Base-by-base conservation (phyloP, 768 basidiomycete species). In the Russula sp. region DNA sequence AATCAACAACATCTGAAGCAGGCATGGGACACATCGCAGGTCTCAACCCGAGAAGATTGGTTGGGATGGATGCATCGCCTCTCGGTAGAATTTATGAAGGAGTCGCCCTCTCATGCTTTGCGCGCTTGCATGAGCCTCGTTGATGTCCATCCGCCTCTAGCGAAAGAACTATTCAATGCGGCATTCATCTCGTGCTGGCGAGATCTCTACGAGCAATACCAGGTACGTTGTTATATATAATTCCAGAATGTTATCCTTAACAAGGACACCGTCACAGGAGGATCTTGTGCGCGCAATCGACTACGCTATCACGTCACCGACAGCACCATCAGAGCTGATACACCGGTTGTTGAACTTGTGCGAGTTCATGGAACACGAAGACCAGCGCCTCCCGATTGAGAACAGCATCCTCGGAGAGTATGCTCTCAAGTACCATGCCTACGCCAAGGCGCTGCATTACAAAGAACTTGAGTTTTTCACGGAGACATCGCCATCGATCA, bases 301-400 rank as follows among this genome's bases (percentile, higher is more conserved):
- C 71, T 77, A 76, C 60, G 95, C 96, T 5, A 88, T 98, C 65
- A 87, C 84, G 0, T 90, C 92, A 4, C 78, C 81, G 18, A 82
- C 78, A 10, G 86, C 92, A 5, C 92, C 94, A 2, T 82, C 92
- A 2, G 96, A 98, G 53, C 81, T 98, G 32, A 90, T 96, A 22
- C 92, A 97, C 73, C 84, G 92, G 28, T 78, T 98, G 18, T 82
- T 99, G 61, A 94, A 94, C 74, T 82, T 98, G 28, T 94, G 94
- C 5, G 97, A 99, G 73, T 98, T 98, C 74, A 96, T 98, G 92
- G 97, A 98, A 74, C 96, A 98, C 69, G 95, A 98, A 75, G 97
- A 98, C 72, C 96, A 96, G 72, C 84, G 91, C 0, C 80, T 98
- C 1, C 94, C 94, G 1, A 97, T 98, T 65, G 94, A 97, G 70